Base-by-base conservation (phyloP, 129 eudicot genomes). In the Silybum marianum region DNA sequence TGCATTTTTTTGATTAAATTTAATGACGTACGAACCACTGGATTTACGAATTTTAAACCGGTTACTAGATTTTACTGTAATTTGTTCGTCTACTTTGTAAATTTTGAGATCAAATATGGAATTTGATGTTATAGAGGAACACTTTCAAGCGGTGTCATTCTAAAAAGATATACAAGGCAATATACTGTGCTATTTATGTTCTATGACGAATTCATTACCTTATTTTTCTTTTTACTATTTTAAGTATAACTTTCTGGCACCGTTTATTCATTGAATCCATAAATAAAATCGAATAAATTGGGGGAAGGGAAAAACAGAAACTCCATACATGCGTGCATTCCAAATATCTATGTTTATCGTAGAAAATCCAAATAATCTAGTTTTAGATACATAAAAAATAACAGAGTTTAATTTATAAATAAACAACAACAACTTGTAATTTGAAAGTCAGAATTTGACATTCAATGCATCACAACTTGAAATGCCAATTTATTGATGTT, bases 391-490 rank as follows among this genome's bases (percentile, higher is more conserved):
- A 71, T 28, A 32, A 13, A 19, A 72, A 72, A 72, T 44, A 72
- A 40, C 39, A 4, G 9, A 39, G 4, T 7, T 40, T 73, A 39
- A 1, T 7, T 40, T 73, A 73, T 40, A 25, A 39, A n/a, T 24
- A 51, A 32, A 80, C 72, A 72, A 22, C 46, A 72, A 24, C 65
- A 80, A 63, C n/a, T 73, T 81, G 69, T 34, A 63, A 63, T 81
- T 73, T 81, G 18, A 73, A 81, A 62, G 19, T 25, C 32, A 14
- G 48, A 44, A 63, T 73, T 63, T 81, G 84, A 74, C 75, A 78
- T 81, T 81, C 38, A 81, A 74, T 66, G 63, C 38, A 34, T 19
- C 13, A 46, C 81, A 68, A 68, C 76, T 82, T 44, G 75, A 68
- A 28, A 21, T 30, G 19, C 28, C 46, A 62, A 81, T 26, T 73